Evolutionary conservation across 371 early-diverging fungal genomes (phyloP).

Genomic region (Mortierella sp.): DNA sequence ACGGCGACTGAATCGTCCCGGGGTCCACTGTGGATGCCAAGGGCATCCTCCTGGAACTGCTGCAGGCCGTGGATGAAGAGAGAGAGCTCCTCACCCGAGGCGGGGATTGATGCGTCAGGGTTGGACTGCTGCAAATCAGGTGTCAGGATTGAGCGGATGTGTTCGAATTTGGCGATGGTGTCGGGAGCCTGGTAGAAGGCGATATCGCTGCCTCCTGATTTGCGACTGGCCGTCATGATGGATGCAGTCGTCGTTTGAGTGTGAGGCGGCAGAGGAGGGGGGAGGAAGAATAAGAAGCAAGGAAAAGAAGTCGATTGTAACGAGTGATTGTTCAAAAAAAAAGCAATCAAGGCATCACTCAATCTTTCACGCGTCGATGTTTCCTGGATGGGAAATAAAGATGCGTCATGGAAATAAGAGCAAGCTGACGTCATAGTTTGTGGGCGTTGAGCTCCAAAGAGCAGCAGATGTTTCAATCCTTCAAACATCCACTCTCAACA

Average conservation of each 20-base stretch:
- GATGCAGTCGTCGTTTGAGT: constrained; percentile 1
- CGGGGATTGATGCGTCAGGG: constrained; percentile 53
- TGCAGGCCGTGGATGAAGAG: constrained; percentile 68
- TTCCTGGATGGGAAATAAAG: background rate
- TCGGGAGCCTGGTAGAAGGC: constrained; percentile 61
- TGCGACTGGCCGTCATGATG: constrained; percentile 52
- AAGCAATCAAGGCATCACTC: constrained; percentile 2
- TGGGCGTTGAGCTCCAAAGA: background rate
- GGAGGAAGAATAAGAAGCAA: background rate
- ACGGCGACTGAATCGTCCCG: constrained; percentile 45
- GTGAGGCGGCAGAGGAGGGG: constrained; percentile 7
- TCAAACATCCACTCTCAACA: background rate
- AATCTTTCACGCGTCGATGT: background rate
- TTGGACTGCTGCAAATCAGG: constrained; percentile 58
- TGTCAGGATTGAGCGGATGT: constrained; percentile 57
- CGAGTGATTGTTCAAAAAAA: background rate
- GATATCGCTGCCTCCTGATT: constrained; percentile 57
- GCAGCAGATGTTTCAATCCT: background rate
- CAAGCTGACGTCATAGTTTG: background rate
- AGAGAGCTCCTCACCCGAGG: constrained; percentile 71
- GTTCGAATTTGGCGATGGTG: constrained; percentile 63
- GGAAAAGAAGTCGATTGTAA: background rate
- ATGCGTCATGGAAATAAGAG: background rate
- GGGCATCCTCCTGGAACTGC: constrained; percentile 75
- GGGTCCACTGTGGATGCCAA: constrained; percentile 61